These are phyloP conservation scores for Lagerstroemia fauriei DNA, from an alignment of 441 rosid species.

Conservation along the genomic window DNA sequence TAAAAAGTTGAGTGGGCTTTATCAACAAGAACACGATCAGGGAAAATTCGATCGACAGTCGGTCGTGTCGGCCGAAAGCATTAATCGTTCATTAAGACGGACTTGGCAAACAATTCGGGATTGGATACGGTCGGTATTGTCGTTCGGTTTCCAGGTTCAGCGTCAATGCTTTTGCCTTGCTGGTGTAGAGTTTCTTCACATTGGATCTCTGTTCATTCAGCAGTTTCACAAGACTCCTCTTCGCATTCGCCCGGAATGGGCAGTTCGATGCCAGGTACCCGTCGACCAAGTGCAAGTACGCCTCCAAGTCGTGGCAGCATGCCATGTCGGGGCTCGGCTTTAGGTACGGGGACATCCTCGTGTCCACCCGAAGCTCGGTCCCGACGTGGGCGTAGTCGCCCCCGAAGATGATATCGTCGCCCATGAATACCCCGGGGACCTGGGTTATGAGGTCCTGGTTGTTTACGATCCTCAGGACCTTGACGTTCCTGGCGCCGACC, in stretches of 20 bases:
- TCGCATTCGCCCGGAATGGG: constrained; percentile 5
- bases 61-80: too few relatives aligned
- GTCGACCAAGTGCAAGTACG: constrained; percentile 42
- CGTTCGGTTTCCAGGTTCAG: neutral
- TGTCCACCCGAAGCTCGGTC: constrained; percentile 44
- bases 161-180: constrained; percentile 21
- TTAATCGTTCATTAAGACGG: constrained; percentile 22
- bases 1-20: neutral
- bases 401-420: constrained; percentile 20
- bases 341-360: constrained; percentile 45
- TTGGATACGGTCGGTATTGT: neutral
- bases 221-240: constrained; percentile 16
- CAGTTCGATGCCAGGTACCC: constrained; percentile 1
- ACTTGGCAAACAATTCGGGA: constrained; percentile 23
- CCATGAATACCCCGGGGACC: constrained; percentile 54
- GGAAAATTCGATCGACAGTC: neutral
- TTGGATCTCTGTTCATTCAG: constrained; percentile 17
- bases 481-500: constrained; percentile 45
- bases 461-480: constrained; percentile 64
- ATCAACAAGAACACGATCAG: neutral
- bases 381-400: constrained; percentile 44
- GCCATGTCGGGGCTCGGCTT: constrained; percentile 36
- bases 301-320: constrained; percentile 53
- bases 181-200: constrained; percentile 23
- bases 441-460: constrained; percentile 62